phyloP scores from a whole-genome alignment of 1,284 basidiomycete genomes.

The Coniophora puteana region DNA sequence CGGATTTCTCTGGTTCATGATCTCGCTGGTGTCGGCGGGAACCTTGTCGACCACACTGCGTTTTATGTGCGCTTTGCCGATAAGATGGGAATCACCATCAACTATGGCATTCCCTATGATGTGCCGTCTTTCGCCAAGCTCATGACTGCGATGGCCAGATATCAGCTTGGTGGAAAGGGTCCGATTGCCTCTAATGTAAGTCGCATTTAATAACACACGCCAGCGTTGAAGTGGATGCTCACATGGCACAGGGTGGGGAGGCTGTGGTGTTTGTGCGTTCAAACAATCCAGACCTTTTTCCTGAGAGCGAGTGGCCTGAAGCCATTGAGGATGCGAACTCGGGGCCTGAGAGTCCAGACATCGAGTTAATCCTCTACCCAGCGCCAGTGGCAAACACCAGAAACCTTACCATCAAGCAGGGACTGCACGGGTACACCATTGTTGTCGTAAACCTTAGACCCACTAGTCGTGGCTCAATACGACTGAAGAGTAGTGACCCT shows the following conservation, averaged over 20 bases:
- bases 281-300: conserved; percentile 51
- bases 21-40: conserved; percentile 54
- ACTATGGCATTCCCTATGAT: conserved; percentile 35
- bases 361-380: conserved; percentile 55
- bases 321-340: conserved; percentile 51
- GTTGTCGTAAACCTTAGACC: conserved; percentile 28
- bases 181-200: conserved; percentile 54
- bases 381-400: conserved; percentile 18
- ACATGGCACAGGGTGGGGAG: conserved; percentile 45
- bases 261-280: conserved; percentile 54
- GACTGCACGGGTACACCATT: conserved; percentile 18
- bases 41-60: conserved; percentile 56
- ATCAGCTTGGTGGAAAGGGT: conserved; percentile 40
- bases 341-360: conserved; percentile 51
- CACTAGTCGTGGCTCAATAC: conserved; percentile 37
- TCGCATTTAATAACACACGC: not conserved
- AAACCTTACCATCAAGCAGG: conserved; percentile 1
- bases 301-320: conserved; percentile 34
- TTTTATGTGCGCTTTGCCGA: conserved; percentile 49
- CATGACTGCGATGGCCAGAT: conserved; percentile 35
- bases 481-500: conserved; percentile 36
- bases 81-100: conserved; percentile 39
- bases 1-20: conserved; percentile 50
- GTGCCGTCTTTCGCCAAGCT: conserved; percentile 32
- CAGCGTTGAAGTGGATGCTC: not conserved